A percentile compares a stretch with the other conserved stretches of the same genome.
Evolutionary conservation across 345 rosid genomes (phyloP).

Genomic region (Corchorus olitorius): DNA sequence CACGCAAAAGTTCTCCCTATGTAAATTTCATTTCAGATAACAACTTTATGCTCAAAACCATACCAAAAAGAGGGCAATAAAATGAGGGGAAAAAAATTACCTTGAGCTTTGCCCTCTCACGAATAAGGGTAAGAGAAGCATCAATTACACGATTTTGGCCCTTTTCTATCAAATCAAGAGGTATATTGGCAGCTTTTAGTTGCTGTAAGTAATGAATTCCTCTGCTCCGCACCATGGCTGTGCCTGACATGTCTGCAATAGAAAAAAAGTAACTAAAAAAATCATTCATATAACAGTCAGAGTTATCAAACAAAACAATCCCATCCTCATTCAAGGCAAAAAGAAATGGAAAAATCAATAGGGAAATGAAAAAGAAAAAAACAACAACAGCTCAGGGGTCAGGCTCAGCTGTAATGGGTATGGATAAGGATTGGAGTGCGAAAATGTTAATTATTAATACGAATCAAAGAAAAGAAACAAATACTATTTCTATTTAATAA

Average conservation of each 20-base stretch:
- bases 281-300: neutral
- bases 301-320: neutral
- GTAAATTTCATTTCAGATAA: neutral
- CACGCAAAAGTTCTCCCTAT: slow-evolving; percentile 91
- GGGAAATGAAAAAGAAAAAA: too few species aligned
- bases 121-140: slow-evolving; percentile 95
- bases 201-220: slow-evolving; percentile 65
- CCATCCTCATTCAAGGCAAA: too few species aligned
- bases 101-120: slow-evolving; percentile 97
- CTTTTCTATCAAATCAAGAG: slow-evolving; percentile 60
- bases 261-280: neutral
- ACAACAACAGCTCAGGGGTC: too few species aligned
- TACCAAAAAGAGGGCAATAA: neutral
- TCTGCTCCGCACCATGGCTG: slow-evolving; percentile 43
- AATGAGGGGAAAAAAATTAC: slow-evolving; percentile 28
- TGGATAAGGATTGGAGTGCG: too few species aligned
- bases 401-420: too few species aligned
- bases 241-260: slow-evolving; percentile 49
- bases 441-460: too few species aligned
- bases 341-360: too few species aligned
- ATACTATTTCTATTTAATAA: too few species aligned
- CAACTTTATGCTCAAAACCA: neutral
- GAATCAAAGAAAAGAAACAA: too few species aligned
- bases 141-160: slow-evolving; percentile 93
- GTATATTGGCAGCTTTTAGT: slow-evolving; percentile 58